Conservation (phyloP, 257 asterid genomes). For the Solanum peruvianum region DNA sequence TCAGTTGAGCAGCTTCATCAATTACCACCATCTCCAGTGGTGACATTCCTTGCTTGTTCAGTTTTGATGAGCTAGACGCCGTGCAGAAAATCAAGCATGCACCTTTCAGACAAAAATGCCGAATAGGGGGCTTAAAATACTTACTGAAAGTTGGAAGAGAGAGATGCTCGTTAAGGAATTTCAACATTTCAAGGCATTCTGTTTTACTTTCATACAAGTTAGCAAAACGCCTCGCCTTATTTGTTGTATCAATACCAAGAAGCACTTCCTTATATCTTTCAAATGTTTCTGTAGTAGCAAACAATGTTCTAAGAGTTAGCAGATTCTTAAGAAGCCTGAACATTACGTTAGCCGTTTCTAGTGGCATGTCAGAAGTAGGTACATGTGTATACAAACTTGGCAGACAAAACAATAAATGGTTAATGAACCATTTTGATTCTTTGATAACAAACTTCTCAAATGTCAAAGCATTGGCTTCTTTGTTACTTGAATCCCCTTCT, state of each 20-base stretch:
- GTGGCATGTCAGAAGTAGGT: slow-evolving; percentile 24
- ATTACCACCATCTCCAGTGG: slow-evolving; percentile 33
- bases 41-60: slow-evolving; percentile 1
- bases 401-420: slow-evolving; percentile 5
- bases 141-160: slow-evolving; percentile 9
- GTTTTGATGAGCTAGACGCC: slow-evolving; percentile 29
- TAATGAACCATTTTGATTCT: background rate
- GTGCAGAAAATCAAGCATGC: slow-evolving; percentile 39
- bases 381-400: slow-evolving; percentile 26
- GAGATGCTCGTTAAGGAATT: background rate
- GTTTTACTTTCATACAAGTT: background rate
- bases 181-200: slow-evolving; percentile 12
- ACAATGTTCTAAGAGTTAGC: background rate
- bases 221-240: background rate
- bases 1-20: slow-evolving; percentile 60
- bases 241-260: background rate
- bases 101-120: background rate
- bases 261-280: slow-evolving; percentile 2
- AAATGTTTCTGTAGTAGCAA: background rate
- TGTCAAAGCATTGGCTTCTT: background rate
- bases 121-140: background rate
- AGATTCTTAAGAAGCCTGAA: slow-evolving; percentile 7
- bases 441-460: slow-evolving; percentile 31
- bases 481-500: background rate
- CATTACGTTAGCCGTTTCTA: slow-evolving; percentile 13